Conservation (phyloP, 2,329 filamentous ascomycete species). For the Paecilomyces fulvus region DNA sequence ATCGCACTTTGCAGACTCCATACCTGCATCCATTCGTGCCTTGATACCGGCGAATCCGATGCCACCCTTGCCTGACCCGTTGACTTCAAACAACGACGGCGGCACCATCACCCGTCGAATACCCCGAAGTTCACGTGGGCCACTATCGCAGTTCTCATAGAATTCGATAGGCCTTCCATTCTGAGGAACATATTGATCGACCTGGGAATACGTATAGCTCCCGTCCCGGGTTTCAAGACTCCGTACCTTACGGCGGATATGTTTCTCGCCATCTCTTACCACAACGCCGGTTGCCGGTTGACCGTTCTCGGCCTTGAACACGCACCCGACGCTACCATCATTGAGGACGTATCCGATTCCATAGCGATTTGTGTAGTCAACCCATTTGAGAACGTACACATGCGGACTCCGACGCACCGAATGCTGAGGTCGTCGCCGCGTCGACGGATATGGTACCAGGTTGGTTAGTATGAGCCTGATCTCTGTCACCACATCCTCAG, state of each 20-base stretch:
- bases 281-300: slow-evolving; percentile 38
- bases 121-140: slow-evolving; percentile 23
- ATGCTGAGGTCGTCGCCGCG: slow-evolving; percentile 19
- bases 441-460: slow-evolving; percentile 22
- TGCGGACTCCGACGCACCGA: slow-evolving; percentile 25
- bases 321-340: slow-evolving; percentile 42
- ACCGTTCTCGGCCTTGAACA: slow-evolving; percentile 39
- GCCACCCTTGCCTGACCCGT: slow-evolving; percentile 15
- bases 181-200: slow-evolving; percentile 37
- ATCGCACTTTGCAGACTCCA: slow-evolving; percentile 30
- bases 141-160: slow-evolving; percentile 37
- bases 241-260: slow-evolving; percentile 38
- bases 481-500: slow-evolving; percentile 30
- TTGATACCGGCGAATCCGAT: slow-evolving; percentile 20
- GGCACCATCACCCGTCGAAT: slow-evolving; percentile 34
- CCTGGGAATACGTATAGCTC: slow-evolving; percentile 28
- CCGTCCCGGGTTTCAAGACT: slow-evolving; percentile 24
- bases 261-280: slow-evolving; percentile 37
- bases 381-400: slow-evolving; percentile 45
- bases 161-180: slow-evolving; percentile 38
- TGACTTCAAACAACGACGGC: slow-evolving; percentile 32
- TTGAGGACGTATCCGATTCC: slow-evolving; percentile 45
- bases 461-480: slow-evolving; percentile 31
- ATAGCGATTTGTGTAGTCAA: slow-evolving; percentile 45
- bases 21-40: slow-evolving; percentile 21